Evolutionary conservation across 306 rosid genomes (phyloP).

Genomic region (Medicago arabica): DNA sequence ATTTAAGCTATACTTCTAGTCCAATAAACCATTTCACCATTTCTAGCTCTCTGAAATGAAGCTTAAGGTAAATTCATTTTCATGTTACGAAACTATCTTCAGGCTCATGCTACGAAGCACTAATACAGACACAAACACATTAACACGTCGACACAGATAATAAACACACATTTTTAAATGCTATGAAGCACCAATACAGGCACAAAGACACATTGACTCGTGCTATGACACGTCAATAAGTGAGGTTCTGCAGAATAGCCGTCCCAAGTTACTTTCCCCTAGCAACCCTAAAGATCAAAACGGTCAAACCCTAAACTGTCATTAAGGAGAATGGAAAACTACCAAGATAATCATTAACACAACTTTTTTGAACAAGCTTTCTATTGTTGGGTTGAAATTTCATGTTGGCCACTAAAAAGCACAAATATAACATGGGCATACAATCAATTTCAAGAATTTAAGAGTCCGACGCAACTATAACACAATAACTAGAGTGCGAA

Average conservation of each 20-base stretch:
- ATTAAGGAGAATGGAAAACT: neutral
- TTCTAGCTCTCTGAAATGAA: neutral
- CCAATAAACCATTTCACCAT: conserved; percentile 25
- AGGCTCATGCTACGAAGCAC: too few species aligned
- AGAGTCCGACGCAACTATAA: neutral
- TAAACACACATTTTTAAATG: too few species aligned
- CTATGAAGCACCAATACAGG: too few species aligned
- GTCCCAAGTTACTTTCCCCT: neutral
- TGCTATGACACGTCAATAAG: too few species aligned
- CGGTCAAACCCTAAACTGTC: neutral
- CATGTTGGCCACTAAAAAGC: neutral
- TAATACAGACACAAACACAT: too few species aligned
- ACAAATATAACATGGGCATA: neutral
- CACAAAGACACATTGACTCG: too few species aligned
- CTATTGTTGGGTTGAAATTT: neutral
- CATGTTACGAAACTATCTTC: conserved; percentile 21
- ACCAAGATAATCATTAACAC: neutral
- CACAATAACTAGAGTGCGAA: neutral
- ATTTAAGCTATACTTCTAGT: neutral
- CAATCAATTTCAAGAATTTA: too few species aligned
- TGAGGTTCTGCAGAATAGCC: neutral
- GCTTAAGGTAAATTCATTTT: conserved; percentile 17
- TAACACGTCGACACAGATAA: too few species aligned
- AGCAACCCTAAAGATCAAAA: neutral
- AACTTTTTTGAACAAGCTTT: neutral